phyloP scores from a whole-genome alignment of 2,329 filamentous ascomycete species.

The Aspergillus proliferans region DNA sequence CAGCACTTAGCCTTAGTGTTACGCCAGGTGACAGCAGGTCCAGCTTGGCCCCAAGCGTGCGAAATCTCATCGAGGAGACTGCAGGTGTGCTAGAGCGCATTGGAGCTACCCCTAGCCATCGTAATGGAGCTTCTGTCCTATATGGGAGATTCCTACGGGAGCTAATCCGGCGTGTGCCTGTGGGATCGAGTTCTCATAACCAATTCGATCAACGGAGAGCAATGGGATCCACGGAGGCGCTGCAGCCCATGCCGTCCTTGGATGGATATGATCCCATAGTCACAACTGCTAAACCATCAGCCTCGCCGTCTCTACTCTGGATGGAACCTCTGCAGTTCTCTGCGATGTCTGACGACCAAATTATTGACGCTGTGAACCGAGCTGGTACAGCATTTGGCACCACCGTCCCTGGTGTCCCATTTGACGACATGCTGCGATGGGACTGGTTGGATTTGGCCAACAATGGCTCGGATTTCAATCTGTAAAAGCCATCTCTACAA shows the following conservation, averaged over 20 bases:
- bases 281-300: conserved; percentile 18
- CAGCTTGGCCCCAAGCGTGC: conserved; percentile 56
- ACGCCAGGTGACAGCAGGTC: conserved; percentile 51
- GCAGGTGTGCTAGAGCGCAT: conserved; percentile 64
- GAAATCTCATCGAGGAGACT: conserved; percentile 61
- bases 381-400: conserved; percentile 55
- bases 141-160: conserved; percentile 53
- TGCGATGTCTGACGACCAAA: conserved; percentile 64
- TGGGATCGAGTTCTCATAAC: conserved; percentile 11
- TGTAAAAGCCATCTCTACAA: conserved; percentile 7
- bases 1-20: conserved; percentile 59
- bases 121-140: conserved; percentile 59
- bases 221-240: conserved; percentile 8
- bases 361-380: conserved; percentile 59
- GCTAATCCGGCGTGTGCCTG: conserved; percentile 35
- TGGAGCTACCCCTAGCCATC: conserved; percentile 58
- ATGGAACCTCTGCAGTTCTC: conserved; percentile 56
- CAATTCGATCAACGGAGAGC: conserved; percentile 6
- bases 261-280: conserved; percentile 15
- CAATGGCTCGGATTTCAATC: conserved; percentile 19
- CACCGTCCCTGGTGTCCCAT: conserved; percentile 50
- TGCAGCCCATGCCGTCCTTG: conserved; percentile 9
- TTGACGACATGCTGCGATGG: conserved; percentile 55
- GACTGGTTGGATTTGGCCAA: conserved; percentile 49
- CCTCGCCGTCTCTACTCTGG: conserved; percentile 34